Evolutionary conservation across 2,329 filamentous ascomycete genomes (phyloP).

Genomic region (Scedosporium apiospermum): DNA sequence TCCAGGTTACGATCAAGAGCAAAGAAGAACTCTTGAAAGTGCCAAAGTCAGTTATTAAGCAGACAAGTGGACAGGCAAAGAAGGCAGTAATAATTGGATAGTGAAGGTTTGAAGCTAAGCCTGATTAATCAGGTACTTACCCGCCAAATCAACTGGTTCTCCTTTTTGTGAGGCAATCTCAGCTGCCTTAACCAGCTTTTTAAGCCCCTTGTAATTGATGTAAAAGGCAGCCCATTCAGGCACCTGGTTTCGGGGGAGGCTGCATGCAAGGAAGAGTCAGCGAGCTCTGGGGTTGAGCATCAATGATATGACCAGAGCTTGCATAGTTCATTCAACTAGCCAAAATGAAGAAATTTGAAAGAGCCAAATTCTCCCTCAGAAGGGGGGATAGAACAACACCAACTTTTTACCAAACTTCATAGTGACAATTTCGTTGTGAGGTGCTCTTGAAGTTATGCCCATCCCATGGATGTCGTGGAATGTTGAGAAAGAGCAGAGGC

Average conservation of each 20-base stretch:
- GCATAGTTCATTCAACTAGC: background rate
- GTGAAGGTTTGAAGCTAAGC: too few relatives aligned
- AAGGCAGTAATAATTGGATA: background rate
- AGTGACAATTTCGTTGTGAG: slow-evolving; percentile 11
- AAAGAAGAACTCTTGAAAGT: slow-evolving; percentile 78
- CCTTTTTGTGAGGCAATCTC: slow-evolving; percentile 56
- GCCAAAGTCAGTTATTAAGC: background rate
- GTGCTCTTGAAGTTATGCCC: background rate
- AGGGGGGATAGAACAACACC: slow-evolving; percentile 16
- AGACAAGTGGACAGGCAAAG: background rate
- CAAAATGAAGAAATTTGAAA: background rate
- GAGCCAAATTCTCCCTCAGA: background rate
- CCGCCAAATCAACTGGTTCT: slow-evolving; percentile 77
- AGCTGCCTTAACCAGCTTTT: slow-evolving; percentile 87
- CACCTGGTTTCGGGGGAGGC: slow-evolving; percentile 72
- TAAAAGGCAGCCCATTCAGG: slow-evolving; percentile 79
- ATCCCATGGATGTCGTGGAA: background rate
- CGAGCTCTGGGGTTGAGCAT: slow-evolving; percentile 6
- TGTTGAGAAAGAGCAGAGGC: background rate
- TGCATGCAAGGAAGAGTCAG: slow-evolving; percentile 21
- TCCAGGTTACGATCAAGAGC: slow-evolving; percentile 94
- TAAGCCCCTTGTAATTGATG: slow-evolving; percentile 85
- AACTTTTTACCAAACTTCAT: slow-evolving; percentile 60
- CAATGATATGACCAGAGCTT: background rate
- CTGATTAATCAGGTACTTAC: slow-evolving; percentile 34